These are phyloP conservation scores for Salix suchowensis DNA, from an alignment of 345 rosid species.

Conservation along the genomic window DNA sequence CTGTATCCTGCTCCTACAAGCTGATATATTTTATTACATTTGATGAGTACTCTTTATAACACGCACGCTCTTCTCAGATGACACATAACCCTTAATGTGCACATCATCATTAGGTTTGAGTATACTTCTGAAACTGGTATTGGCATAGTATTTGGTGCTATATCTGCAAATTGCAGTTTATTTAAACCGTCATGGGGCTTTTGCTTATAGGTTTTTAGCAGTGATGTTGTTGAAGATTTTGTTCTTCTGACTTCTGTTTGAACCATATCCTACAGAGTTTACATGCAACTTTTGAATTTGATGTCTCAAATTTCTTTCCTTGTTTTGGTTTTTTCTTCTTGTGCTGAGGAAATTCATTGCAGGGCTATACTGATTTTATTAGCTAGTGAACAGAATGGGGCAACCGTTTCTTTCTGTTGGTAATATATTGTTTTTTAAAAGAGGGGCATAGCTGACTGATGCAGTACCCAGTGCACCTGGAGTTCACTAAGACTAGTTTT, in stretches of 20 bases:
- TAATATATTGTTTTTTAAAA: not conserved
- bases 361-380: not conserved
- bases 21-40: not conserved
- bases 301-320: not conserved
- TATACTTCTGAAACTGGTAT: not conserved
- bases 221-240: not conserved
- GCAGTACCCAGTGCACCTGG: not conserved
- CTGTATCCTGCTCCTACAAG: not conserved
- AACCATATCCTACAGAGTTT: not conserved
- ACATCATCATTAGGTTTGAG: constrained; percentile 1
- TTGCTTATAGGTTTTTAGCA: not conserved
- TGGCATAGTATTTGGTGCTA: not conserved
- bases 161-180: not conserved
- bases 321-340: not conserved
- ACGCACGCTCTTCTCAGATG: not conserved
- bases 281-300: not conserved
- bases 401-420: not conserved
- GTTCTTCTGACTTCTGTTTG: not conserved
- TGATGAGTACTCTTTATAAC: not conserved
- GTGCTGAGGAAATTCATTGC: not conserved
- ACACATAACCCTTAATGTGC: not conserved
- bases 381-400: not conserved
- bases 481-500: not conserved
- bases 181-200: not conserved
- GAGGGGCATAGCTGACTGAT: not conserved